Conservation (phyloP, 2,329 filamentous ascomycete genomes). For the Stagonosporopsis cucurbitacearum region DNA sequence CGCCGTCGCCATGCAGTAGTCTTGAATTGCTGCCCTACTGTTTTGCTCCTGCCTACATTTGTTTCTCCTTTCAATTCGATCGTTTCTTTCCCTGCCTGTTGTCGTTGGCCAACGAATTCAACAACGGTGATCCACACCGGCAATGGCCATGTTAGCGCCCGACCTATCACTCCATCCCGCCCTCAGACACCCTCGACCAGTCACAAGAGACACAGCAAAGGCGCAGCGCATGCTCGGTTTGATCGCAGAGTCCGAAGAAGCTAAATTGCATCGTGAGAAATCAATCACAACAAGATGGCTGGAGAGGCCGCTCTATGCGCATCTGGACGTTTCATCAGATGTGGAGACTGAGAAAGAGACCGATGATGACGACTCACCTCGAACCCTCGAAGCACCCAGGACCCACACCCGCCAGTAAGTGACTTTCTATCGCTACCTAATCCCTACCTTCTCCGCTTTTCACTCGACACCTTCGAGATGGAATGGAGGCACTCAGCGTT, state of each 20-base stretch:
- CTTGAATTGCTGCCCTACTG: slow-evolving; percentile 26
- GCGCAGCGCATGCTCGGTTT: slow-evolving; percentile 36
- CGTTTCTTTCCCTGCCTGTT: slow-evolving; percentile 1
- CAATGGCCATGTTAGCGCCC: slow-evolving; percentile 33
- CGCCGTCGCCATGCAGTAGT: slow-evolving; percentile 26
- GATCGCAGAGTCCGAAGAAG: slow-evolving; percentile 33
- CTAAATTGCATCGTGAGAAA: slow-evolving; percentile 29
- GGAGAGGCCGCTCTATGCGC: slow-evolving; percentile 34
- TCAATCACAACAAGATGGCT: slow-evolving; percentile 38
- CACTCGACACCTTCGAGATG: slow-evolving; percentile 15
- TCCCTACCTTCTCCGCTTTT: slow-evolving; percentile 22
- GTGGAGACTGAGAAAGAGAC: slow-evolving; percentile 19
- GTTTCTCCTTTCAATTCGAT: slow-evolving; percentile 13
- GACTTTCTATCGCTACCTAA: slow-evolving; percentile 4
- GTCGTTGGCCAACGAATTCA: not conserved
- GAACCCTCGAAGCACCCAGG: slow-evolving; percentile 14
- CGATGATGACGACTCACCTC: slow-evolving; percentile 21
- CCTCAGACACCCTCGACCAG: slow-evolving; percentile 33
- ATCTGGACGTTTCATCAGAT: slow-evolving; percentile 27
- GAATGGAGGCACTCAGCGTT: slow-evolving; percentile 19
- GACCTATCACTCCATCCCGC: slow-evolving; percentile 27
- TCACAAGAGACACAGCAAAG: slow-evolving; percentile 36
- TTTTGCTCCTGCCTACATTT: slow-evolving; percentile 22
- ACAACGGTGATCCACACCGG: slow-evolving; percentile 21
- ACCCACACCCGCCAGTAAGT: slow-evolving; percentile 21